These are phyloP conservation scores for Neocallimastix lanati DNA, from an alignment of 192 early-diverging fungal species.

Conservation along the genomic window DNA sequence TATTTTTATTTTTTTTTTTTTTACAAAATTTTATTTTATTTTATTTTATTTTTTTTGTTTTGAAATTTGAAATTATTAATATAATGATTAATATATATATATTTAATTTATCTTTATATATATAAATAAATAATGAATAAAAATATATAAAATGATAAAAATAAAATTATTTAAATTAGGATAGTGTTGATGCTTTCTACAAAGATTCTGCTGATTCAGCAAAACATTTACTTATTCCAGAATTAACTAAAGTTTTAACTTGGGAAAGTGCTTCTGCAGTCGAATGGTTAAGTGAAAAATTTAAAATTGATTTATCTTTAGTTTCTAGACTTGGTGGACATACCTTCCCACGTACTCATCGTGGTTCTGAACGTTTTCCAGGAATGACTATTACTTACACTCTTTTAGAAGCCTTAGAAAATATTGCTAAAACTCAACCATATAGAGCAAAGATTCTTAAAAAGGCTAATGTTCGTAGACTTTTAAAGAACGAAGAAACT, in stretches of 20 bases:
- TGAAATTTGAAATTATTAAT: no score
- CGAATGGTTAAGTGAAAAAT: slow-evolving; percentile 82
- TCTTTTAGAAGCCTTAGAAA: slow-evolving; percentile 63
- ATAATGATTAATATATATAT: no score
- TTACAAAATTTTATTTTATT: no score
- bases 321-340: slow-evolving; percentile 84
- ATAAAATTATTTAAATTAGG: no score
- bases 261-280: slow-evolving; percentile 73
- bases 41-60: no score
- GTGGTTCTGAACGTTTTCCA: slow-evolving; percentile 55
- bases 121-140: no score
- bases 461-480: slow-evolving; percentile 60
- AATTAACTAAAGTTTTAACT: slow-evolving; percentile 67
- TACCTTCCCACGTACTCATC: slow-evolving; percentile 83
- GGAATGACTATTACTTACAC: slow-evolving; percentile 93
- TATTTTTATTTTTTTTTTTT: no score
- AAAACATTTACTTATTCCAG: slow-evolving; percentile 56
- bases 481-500: slow-evolving; percentile 44
- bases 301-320: slow-evolving; percentile 70
- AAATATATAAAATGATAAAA: no score
- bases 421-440: slow-evolving; percentile 39
- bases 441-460: slow-evolving; percentile 58
- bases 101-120: no score
- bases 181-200: slow-evolving; percentile 69
- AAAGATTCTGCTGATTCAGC: slow-evolving; percentile 76